Base-by-base conservation (phyloP, 106 monocot species). In the Acanthochlamys bracteata region DNA sequence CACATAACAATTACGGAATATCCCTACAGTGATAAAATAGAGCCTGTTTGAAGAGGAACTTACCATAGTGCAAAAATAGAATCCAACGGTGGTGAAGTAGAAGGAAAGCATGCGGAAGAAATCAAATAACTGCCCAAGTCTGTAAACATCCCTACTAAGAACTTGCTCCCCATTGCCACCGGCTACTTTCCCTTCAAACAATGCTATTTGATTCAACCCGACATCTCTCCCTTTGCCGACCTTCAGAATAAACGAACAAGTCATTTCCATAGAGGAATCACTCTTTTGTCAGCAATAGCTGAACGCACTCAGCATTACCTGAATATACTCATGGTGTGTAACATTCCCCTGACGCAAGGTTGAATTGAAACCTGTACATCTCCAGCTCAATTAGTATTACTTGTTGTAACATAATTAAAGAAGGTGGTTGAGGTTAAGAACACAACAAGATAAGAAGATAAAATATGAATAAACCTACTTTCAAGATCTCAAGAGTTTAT, bases 91-190 rank as follows among this genome's bases (percentile, higher is more conserved):
- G n/a, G 91, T 75, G 67, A 83, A 81, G 71, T 86, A 91, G 72
- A 91, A 91, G 20, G 91, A 91, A 80, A 91, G 73, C 91, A 91
- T 91, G 25, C 91, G 78, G 73, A 86, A 91, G 71, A 91, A 91
- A 51, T 91, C 91, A 69, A 91, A 91, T 14, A 91, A 83, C 68
- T 91, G 91, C 15, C 91, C 91, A 49, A 91, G 83, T 72, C 91
- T 73, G 76, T 91, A 91, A 25, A 91, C 81, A 86, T 91, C 91
- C 51, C 91, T 83, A 55, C 91, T 91, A 27, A 91, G 91, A 55
- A 91, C 91, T 81, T 91, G 91, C 67, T 91, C 91, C 43, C 91
- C 91, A 79, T 91, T 91, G 17, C 91, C 91, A 56, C 91, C 86
- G 23, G 91, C 83, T 39, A 91, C 86, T 70, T 91, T 91, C 11